A percentile compares a stretch with the other conserved stretches of the same genome.
phyloP scores from a whole-genome alignment of 2,329 filamentous ascomycete species.

The Fusarium staphyleae region DNA sequence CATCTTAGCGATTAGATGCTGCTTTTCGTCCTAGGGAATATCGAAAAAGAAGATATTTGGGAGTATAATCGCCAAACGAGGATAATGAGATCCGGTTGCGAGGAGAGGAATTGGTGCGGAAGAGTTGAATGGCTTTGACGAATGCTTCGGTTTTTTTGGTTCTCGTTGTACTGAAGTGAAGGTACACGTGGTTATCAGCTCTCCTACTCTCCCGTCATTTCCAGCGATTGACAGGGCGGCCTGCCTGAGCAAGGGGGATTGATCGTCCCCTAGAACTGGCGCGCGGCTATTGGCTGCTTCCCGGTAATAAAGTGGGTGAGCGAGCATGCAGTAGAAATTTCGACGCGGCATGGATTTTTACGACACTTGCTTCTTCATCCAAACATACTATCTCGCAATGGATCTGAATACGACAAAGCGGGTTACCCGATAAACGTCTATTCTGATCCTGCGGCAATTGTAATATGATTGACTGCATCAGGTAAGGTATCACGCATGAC shows the following conservation, averaged over 20 bases:
- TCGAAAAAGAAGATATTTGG: neutral
- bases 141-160: slow-evolving; percentile 28
- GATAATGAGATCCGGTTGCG: slow-evolving; percentile 3
- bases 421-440: slow-evolving; percentile 2
- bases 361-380: slow-evolving; percentile 13
- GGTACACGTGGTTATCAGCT: slow-evolving; percentile 20
- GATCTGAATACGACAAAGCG: neutral
- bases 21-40: slow-evolving; percentile 4
- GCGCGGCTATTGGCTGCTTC: slow-evolving; percentile 32
- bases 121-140: no score
- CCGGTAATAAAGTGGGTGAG: slow-evolving; percentile 23
- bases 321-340: slow-evolving; percentile 35
- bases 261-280: slow-evolving; percentile 12
- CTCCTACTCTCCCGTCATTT: slow-evolving; percentile 23
- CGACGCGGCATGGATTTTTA: slow-evolving; percentile 5
- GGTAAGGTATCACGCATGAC: neutral
- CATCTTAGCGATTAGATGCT: slow-evolving; percentile 47
- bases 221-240: slow-evolving; percentile 37
- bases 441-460: neutral
- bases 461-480: neutral
- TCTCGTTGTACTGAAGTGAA: neutral
- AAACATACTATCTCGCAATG: slow-evolving; percentile 10
- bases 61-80: neutral
- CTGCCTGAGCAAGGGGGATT: slow-evolving; percentile 17
- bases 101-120: slow-evolving; percentile 13